Evolutionary conservation across 2,329 filamentous ascomycete species (phyloP).

Genomic region (Botrytis aclada): DNA sequence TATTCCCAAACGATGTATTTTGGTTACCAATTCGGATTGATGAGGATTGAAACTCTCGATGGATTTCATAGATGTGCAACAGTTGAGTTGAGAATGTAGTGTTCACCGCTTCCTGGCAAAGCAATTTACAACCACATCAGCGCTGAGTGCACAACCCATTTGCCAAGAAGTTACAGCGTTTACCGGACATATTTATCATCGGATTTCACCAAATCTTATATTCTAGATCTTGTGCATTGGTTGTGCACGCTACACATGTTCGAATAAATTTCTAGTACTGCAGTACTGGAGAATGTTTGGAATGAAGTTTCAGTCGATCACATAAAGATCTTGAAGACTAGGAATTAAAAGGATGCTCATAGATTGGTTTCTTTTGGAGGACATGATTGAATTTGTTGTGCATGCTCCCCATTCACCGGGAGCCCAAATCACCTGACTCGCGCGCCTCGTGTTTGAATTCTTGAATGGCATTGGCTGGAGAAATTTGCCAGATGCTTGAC

Average conservation of each 20-base stretch:
- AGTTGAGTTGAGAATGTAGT: too few relatives aligned
- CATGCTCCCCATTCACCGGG: not conserved
- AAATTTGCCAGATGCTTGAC: not conserved
- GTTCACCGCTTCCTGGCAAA: not conserved
- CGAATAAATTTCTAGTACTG: not conserved
- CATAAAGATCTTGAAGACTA: not conserved
- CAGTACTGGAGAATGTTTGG: not conserved
- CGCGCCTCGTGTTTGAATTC: not conserved
- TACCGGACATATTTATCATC: not conserved
- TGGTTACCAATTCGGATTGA: not conserved
- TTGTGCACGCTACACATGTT: not conserved
- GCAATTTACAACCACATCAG: not conserved
- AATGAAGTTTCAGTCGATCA: not conserved
- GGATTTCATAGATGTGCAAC: not conserved
- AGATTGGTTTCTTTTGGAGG: not conserved
- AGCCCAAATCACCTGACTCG: not conserved
- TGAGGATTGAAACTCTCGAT: not conserved
- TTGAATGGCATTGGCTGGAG: not conserved
- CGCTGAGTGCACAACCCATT: not conserved
- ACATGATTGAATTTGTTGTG: not conserved
- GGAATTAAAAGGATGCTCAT: not conserved
- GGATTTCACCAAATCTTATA: not conserved
- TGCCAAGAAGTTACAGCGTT: not conserved
- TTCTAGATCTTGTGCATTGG: constrained; percentile 8
- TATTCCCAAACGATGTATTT: not conserved